These are phyloP conservation scores for Fusarium tricinctum DNA, from an alignment of 2,329 filamentous ascomycete genomes.

Conservation along the genomic window DNA sequence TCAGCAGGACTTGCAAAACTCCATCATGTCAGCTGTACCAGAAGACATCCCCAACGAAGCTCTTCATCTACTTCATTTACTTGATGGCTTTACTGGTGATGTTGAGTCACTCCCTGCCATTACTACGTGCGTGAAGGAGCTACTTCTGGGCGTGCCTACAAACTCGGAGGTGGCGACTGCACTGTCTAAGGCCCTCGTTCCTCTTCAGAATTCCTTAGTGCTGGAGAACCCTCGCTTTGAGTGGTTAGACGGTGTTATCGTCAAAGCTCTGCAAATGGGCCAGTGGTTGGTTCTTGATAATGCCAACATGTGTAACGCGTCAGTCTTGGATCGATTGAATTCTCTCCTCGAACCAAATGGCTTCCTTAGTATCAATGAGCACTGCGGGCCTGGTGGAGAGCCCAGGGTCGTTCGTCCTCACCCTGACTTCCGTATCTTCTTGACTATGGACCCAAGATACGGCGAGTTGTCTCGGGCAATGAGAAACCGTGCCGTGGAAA, in stretches of 20 bases:
- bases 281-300: slow-evolving; percentile 97
- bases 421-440: slow-evolving; percentile 88
- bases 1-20: slow-evolving; percentile 65
- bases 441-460: slow-evolving; percentile 92
- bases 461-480: slow-evolving; percentile 96
- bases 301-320: slow-evolving; percentile 95
- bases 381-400: slow-evolving; percentile 84
- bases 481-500: slow-evolving; percentile 93
- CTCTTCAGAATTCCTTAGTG: slow-evolving; percentile 67
- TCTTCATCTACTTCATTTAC: slow-evolving; percentile 64
- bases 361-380: slow-evolving; percentile 90
- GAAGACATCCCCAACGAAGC: slow-evolving; percentile 61
- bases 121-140: slow-evolving; percentile 54
- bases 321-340: slow-evolving; percentile 93
- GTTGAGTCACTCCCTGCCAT: slow-evolving; percentile 56
- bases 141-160: slow-evolving; percentile 59
- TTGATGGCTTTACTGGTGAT: slow-evolving; percentile 61
- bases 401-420: slow-evolving; percentile 86
- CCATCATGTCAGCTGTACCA: slow-evolving; percentile 64
- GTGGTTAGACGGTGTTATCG: slow-evolving; percentile 94
- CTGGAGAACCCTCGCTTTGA: slow-evolving; percentile 87
- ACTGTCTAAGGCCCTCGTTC: slow-evolving; percentile 62
- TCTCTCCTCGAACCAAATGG: slow-evolving; percentile 94
- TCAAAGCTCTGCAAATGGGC: slow-evolving; percentile 86
- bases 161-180: slow-evolving; percentile 62